These are phyloP conservation scores for Ambispora gerdemannii DNA, from an alignment of 192 early-diverging fungal species.

Conservation along the genomic window DNA sequence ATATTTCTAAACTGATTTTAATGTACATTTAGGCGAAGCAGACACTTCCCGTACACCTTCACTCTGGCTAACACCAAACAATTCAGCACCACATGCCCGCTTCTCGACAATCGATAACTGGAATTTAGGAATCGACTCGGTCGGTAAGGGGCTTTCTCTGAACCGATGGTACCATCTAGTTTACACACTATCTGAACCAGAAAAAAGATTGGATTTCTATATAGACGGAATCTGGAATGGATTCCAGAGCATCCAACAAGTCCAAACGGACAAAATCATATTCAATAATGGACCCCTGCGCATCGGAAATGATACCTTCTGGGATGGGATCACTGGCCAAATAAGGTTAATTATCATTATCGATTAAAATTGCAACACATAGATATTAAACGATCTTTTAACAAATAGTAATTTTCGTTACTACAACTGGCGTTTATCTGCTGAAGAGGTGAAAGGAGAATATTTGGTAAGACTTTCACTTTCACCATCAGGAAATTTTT, in stretches of 20 bases:
- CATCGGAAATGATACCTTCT: not conserved
- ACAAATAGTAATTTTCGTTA: constrained; percentile 25
- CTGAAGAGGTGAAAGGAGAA: constrained; percentile 19
- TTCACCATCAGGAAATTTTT: too few relatives aligned
- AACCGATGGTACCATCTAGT: constrained; percentile 27
- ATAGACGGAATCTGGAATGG: constrained; percentile 12
- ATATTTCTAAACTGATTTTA: too few relatives aligned
- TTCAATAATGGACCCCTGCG: constrained; percentile 24
- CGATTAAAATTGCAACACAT: not conserved
- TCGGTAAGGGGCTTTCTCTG: not conserved
- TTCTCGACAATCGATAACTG: not conserved
- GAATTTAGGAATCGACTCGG: not conserved
- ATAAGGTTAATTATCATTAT: constrained; percentile 15
- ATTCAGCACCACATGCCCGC: not conserved
- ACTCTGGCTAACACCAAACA: not conserved
- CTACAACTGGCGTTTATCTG: constrained; percentile 27
- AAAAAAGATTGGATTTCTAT: constrained; percentile 23
- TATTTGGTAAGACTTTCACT: constrained; percentile 21
- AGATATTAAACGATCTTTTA: constrained; percentile 12
- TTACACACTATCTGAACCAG: constrained; percentile 15
- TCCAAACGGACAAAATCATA: not conserved
- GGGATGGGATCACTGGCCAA: not conserved
- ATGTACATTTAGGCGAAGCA: constrained; percentile 1
- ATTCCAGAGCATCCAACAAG: not conserved
- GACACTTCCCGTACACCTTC: not conserved